Conservation (phyloP, 2,329 filamentous ascomycete genomes). For the Colletotrichum musae region DNA sequence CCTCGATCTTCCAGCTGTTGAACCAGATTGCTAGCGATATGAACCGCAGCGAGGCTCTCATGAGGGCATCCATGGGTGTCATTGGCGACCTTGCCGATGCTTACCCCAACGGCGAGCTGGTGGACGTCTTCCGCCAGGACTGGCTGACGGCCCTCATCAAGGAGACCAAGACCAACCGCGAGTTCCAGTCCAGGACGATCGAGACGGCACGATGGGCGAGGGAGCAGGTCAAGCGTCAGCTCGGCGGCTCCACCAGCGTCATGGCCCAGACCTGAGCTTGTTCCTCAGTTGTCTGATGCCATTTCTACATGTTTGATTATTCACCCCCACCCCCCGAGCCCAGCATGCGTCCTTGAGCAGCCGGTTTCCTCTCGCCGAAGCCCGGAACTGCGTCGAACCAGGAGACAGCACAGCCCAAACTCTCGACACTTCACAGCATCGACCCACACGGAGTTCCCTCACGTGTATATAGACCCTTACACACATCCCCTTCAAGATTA, state of each 20-base stretch:
- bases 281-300: not conserved
- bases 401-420: constrained; percentile 39
- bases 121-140: constrained; percentile 87
- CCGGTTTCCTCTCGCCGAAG: constrained; percentile 32
- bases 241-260: constrained; percentile 66
- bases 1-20: constrained; percentile 89
- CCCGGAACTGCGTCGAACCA: constrained; percentile 40
- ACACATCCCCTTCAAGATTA: constrained; percentile 39
- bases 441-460: constrained; percentile 35
- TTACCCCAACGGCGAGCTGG: constrained; percentile 91
- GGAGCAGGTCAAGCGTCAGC: constrained; percentile 96
- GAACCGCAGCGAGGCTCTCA: constrained; percentile 91
- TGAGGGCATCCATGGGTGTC: constrained; percentile 96
- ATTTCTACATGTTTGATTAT: constrained; percentile 41
- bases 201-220: constrained; percentile 98
- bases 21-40: constrained; percentile 84
- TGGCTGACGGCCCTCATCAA: constrained; percentile 93
- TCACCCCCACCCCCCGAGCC: constrained; percentile 27
- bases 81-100: constrained; percentile 96
- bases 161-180: constrained; percentile 90
- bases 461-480: constrained; percentile 42
- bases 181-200: constrained; percentile 87
- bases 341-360: constrained; percentile 39
- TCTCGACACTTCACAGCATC: constrained; percentile 41
- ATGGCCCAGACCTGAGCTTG: constrained; percentile 64